A percentile compares a stretch with the other conserved stretches of the same genome.
Evolutionary conservation across 2,329 filamentous ascomycete species (phyloP).

Genomic region (Talaromyces piceae): DNA sequence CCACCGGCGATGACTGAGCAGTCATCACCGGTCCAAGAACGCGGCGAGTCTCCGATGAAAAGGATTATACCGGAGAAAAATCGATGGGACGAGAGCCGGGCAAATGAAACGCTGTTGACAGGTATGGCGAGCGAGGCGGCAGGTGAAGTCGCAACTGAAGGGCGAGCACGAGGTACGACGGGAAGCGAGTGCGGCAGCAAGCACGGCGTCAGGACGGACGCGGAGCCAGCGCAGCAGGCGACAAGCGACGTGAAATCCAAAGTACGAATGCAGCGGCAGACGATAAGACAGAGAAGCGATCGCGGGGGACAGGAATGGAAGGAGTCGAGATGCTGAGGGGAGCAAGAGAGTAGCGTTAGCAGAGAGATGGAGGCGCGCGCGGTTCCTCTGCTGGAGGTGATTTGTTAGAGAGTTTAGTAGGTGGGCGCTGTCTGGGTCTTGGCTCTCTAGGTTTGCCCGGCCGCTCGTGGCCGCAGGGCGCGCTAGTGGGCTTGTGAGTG

Average conservation of each 20-base stretch:
- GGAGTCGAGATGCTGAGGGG: slow-evolving; percentile 7
- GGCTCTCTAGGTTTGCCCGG: not conserved
- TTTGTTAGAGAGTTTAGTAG: slow-evolving; percentile 4
- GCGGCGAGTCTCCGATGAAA: not conserved
- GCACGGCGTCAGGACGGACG: slow-evolving; percentile 9
- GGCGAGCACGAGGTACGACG: slow-evolving; percentile 7
- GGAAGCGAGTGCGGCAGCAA: slow-evolving; percentile 9
- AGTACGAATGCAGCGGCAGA: not conserved
- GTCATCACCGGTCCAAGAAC: slow-evolving; percentile 33
- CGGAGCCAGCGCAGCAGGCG: slow-evolving; percentile 9
- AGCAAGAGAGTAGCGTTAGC: not conserved
- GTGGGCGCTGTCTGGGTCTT: not conserved
- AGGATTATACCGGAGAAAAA: not conserved
- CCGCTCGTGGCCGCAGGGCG: not conserved
- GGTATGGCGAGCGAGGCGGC: slow-evolving; percentile 3
- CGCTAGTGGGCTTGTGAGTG: not conserved
- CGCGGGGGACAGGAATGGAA: not conserved
- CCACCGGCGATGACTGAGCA: slow-evolving; percentile 28
- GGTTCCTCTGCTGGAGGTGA: slow-evolving; percentile 4
- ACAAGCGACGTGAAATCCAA: not conserved
- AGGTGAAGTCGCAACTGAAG: slow-evolving; percentile 8
- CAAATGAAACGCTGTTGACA: slow-evolving; percentile 1
- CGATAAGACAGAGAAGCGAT: not conserved
- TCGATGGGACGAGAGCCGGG: not conserved
- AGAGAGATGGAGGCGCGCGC: slow-evolving; percentile 1